Evolutionary conservation across 2,329 filamentous ascomycete species (phyloP).

Genomic region (Monosporascus sp.): DNA sequence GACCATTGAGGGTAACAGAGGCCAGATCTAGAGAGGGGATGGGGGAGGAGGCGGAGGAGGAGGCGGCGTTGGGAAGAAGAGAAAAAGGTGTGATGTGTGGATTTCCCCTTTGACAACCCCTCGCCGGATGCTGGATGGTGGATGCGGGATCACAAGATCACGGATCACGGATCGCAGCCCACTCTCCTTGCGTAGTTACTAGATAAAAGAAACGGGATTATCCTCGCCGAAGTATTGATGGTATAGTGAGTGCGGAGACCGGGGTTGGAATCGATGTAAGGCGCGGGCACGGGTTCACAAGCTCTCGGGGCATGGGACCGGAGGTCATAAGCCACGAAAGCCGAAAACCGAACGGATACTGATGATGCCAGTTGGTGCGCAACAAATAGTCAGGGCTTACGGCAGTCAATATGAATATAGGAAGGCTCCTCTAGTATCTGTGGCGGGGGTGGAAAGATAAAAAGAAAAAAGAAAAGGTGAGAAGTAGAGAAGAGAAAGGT

Average conservation of each 20-base stretch:
- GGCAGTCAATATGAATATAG: too few relatives aligned
- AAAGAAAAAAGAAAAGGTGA: too few relatives aligned
- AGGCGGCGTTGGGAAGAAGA: slow-evolving; percentile 3
- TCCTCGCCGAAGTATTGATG: background rate
- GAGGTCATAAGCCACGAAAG: too few relatives aligned
- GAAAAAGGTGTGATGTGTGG: slow-evolving; percentile 11
- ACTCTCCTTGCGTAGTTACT: background rate
- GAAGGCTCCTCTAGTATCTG: too few relatives aligned
- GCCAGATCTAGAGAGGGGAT: slow-evolving; percentile 13
- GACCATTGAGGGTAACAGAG: slow-evolving; percentile 28
- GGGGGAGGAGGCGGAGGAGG: slow-evolving; percentile 11
- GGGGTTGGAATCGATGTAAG: background rate
- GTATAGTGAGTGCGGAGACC: background rate
- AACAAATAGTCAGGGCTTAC: too few relatives aligned
- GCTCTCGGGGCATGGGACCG: background rate
- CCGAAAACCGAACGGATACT: background rate
- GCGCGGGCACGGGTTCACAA: background rate
- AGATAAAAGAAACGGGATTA: background rate
- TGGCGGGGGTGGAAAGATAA: too few relatives aligned
- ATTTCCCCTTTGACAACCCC: slow-evolving; percentile 20
- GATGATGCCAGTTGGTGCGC: too few relatives aligned
- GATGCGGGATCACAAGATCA: background rate
- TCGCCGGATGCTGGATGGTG: slow-evolving; percentile 15
- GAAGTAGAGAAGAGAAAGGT: too few relatives aligned
- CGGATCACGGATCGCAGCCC: slow-evolving; percentile 4